Conservation (phyloP, 352 stramenopile genomes). For the Phytophthora ramorum region DNA sequence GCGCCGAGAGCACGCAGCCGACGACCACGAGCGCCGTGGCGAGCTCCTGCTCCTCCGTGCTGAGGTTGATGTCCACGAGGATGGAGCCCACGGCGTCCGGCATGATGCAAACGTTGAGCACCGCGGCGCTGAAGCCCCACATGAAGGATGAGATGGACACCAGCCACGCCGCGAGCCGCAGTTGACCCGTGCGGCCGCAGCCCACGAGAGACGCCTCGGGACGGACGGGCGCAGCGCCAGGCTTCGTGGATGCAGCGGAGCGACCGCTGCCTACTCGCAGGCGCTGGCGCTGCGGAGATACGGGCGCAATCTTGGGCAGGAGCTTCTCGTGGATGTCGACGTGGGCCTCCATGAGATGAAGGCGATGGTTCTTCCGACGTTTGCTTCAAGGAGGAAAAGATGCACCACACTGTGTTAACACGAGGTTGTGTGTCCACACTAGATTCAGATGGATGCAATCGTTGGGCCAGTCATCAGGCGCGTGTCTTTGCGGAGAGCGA, state of each 20-base stretch:
- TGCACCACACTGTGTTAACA: background rate
- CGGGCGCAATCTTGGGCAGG: constrained; percentile 32
- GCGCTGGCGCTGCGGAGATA: constrained; percentile 22
- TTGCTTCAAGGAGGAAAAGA: constrained; percentile 18
- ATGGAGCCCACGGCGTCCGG: constrained; percentile 74
- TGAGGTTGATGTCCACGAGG: constrained; percentile 76
- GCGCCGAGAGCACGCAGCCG: constrained; percentile 69
- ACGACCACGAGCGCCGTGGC: constrained; percentile 80
- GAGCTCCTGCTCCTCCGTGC: constrained; percentile 72
- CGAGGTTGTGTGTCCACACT: background rate
- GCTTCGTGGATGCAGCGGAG: constrained; percentile 8
- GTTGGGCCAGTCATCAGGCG: background rate
- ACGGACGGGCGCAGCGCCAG: background rate
- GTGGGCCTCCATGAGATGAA: constrained; percentile 27
- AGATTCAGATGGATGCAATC: background rate
- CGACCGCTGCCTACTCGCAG: constrained; percentile 16
- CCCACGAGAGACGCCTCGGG: constrained; percentile 1
- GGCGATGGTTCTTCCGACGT: background rate
- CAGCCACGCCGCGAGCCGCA: constrained; percentile 63
- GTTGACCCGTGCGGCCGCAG: constrained; percentile 32
- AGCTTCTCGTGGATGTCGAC: constrained; percentile 52
- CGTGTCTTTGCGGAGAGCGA: background rate
- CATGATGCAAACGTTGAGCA: constrained; percentile 85
- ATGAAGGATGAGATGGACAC: constrained; percentile 83
- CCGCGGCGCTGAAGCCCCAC: constrained; percentile 73